A percentile compares a stretch with the other conserved stretches of the same genome.
Evolutionary conservation across 1,284 basidiomycete species (phyloP).

Genomic region (Coniferiporia weirii): DNA sequence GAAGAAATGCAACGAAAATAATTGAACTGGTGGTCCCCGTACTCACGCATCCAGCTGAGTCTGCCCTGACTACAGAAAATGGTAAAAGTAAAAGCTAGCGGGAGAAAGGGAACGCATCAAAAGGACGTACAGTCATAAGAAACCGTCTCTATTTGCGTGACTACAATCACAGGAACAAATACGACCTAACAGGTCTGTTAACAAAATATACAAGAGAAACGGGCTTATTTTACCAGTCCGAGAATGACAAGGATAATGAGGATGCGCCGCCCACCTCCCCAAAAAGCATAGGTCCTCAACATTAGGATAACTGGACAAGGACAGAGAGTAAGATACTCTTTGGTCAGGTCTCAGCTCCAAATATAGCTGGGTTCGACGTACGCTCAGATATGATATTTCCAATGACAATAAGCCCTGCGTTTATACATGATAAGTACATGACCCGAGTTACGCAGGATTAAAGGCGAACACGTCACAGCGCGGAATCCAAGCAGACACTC

Average conservation of each 20-base stretch:
- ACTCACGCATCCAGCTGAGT: constrained; percentile 5
- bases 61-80: constrained; percentile 1
- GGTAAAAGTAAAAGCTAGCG: background rate
- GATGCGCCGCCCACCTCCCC: constrained; percentile 8
- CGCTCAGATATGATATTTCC: constrained; percentile 15
- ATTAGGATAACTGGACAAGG: constrained; percentile 10
- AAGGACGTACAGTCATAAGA: constrained; percentile 31
- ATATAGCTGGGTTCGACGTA: too few species aligned
- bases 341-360: background rate
- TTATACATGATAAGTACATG: background rate
- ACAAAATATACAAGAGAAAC: background rate
- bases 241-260: constrained; percentile 3
- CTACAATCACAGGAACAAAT: constrained; percentile 29
- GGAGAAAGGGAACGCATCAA: too few species aligned
- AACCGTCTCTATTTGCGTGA: constrained; percentile 31
- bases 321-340: too few species aligned
- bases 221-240: constrained; percentile 3
- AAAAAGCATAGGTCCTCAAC: constrained; percentile 16
- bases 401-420: constrained; percentile 13
- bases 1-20: constrained; percentile 35
- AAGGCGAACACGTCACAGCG: constrained; percentile 11
- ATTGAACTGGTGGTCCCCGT: constrained; percentile 27
- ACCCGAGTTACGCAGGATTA: background rate
- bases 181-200: constrained; percentile 24
- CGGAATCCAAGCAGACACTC: constrained; percentile 15